phyloP scores from a whole-genome alignment of 1,284 basidiomycete genomes.

The Boletellus sp. region DNA sequence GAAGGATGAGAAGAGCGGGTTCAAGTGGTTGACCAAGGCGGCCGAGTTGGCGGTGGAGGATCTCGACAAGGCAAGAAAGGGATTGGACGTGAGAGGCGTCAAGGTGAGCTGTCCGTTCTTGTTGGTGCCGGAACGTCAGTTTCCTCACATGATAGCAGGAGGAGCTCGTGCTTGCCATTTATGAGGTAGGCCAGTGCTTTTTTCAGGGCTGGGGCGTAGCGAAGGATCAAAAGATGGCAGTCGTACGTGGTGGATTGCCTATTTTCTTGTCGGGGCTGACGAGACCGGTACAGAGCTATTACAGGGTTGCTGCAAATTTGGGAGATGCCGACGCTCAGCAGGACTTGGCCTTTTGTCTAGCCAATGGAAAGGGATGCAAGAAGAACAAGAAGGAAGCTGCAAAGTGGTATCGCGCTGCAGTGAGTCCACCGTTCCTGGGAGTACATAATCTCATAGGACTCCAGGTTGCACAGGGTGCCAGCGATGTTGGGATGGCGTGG shows the following conservation, averaged over 20 bases:
- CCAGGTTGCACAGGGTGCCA: slow-evolving; percentile 72
- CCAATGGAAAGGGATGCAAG: slow-evolving; percentile 86
- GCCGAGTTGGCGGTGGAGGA: slow-evolving; percentile 81
- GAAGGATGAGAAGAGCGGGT: slow-evolving; percentile 75
- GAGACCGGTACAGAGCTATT: slow-evolving; percentile 63
- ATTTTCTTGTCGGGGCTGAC: slow-evolving; percentile 3
- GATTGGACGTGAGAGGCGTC: slow-evolving; percentile 37
- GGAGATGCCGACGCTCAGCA: slow-evolving; percentile 87
- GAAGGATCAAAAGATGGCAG: slow-evolving; percentile 85
- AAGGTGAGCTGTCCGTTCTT: slow-evolving; percentile 33
- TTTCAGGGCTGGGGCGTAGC: slow-evolving; percentile 87
- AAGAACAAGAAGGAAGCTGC: slow-evolving; percentile 85
- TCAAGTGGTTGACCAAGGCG: slow-evolving; percentile 80
- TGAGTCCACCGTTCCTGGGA: slow-evolving; percentile 35
- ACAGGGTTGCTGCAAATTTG: slow-evolving; percentile 76
- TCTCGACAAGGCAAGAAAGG: slow-evolving; percentile 55
- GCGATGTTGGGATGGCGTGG: slow-evolving; percentile 81
- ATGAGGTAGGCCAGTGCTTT: slow-evolving; percentile 91
- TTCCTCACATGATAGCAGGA: slow-evolving; percentile 37
- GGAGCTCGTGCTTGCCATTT: slow-evolving; percentile 85
- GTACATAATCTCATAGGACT: slow-evolving; percentile 1
- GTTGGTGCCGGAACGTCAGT: neutral
- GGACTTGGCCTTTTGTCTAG: slow-evolving; percentile 80
- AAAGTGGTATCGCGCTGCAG: slow-evolving; percentile 85
- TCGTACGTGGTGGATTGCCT: slow-evolving; percentile 45